Evolutionary conservation across 129 eudicot genomes (phyloP).

Genomic region (Rutidosis leptorrhynchoides): DNA sequence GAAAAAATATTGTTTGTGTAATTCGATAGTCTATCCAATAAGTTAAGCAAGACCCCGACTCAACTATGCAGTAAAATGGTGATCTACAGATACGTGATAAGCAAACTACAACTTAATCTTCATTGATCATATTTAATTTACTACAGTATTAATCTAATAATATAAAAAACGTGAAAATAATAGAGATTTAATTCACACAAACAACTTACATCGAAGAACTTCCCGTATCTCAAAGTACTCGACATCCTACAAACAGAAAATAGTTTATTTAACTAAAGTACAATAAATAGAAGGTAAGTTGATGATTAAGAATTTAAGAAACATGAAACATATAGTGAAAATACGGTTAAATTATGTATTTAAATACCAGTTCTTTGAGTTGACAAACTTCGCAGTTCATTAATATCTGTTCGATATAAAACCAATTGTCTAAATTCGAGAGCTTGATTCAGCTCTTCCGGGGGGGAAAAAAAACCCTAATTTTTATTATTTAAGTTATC

Average conservation of each 20-base stretch:
- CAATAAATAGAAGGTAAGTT: conserved; percentile 1
- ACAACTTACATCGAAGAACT: conserved; percentile 85
- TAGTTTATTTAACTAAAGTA: neutral
- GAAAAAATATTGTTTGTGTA: neutral
- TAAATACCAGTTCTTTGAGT: conserved; percentile 85
- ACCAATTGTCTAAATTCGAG: neutral
- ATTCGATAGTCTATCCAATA: neutral
- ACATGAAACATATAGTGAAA: neutral
- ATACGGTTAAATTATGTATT: neutral
- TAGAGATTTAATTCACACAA: conserved; percentile 12
- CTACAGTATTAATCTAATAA: too few relatives aligned
- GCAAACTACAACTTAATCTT: neutral
- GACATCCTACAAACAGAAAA: conserved; percentile 58
- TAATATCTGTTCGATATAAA: conserved; percentile 12
- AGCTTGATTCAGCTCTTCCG: conserved; percentile 6
- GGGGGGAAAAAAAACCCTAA: conserved; percentile 16
- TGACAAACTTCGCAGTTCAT: conserved; percentile 99
- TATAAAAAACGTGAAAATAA: neutral
- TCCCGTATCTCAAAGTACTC: conserved; percentile 94
- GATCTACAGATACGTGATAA: neutral
- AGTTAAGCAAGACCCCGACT: neutral
- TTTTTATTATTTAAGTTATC: conserved; percentile 1
- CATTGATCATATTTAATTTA: neutral
- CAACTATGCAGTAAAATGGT: neutral
- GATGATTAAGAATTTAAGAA: conserved; percentile 2